phyloP scores from a whole-genome alignment of 176 grass and related monocot species.

The Carex scoparia region DNA sequence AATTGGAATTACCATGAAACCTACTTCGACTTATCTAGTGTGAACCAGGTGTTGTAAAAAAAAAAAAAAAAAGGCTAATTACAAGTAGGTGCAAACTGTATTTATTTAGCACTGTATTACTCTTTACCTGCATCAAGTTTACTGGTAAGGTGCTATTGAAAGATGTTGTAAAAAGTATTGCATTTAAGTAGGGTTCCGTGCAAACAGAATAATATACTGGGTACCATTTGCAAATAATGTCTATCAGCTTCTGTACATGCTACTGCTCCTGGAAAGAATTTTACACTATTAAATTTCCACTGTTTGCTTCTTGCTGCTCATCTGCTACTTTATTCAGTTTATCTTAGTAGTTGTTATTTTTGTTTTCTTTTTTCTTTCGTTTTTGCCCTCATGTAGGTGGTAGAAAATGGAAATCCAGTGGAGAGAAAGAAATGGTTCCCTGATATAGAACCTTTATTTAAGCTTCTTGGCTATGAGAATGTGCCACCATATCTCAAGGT shows the following conservation, averaged over 20 bases:
- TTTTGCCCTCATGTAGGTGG: conserved; percentile 51
- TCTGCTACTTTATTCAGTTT: not conserved
- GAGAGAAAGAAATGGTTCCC: conserved; percentile 88
- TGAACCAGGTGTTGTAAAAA: not conserved
- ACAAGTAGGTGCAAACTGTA: not conserved
- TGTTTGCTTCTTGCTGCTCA: not conserved
- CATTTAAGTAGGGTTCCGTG: not conserved
- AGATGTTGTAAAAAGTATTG: not conserved
- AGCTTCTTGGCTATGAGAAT: conserved; percentile 96
- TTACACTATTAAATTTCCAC: not conserved
- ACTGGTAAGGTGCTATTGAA: not conserved
- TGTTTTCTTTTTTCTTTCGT: conserved; percentile 7
- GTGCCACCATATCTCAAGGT: conserved; percentile 99
- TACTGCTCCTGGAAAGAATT: not conserved
- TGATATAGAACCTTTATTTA: conserved; percentile 92
- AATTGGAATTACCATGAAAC: not conserved
- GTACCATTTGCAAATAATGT: not conserved
- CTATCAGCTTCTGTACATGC: not conserved
- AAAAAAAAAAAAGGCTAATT: not conserved
- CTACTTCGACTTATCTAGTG: not conserved
- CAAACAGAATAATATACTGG: not conserved
- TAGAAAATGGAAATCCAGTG: conserved; percentile 90
- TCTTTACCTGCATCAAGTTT: not conserved
- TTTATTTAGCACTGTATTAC: not conserved
- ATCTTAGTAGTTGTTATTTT: not conserved